Evolutionary conservation across 2,329 filamentous ascomycete genomes (phyloP).

Genomic region (Corinectria fuckeliana): DNA sequence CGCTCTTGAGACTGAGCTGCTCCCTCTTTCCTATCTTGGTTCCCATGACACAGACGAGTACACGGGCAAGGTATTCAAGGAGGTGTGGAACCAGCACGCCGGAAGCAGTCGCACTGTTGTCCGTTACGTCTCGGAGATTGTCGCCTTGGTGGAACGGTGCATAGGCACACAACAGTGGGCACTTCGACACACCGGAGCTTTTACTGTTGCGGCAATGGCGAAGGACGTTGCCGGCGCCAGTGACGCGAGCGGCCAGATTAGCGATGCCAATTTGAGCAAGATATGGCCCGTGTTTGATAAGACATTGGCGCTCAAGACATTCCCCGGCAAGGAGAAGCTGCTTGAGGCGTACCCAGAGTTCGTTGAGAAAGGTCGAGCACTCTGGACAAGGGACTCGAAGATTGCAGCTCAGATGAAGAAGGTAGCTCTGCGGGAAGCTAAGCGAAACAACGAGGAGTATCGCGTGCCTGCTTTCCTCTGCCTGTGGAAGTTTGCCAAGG

Average conservation of each 20-base stretch:
- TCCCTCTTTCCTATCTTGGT: conserved; percentile 88
- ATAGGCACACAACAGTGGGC: conserved; percentile 86
- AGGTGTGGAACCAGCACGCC: conserved; percentile 90
- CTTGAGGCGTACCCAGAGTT: conserved; percentile 82
- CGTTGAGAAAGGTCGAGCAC: conserved; percentile 65
- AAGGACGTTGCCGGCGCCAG: conserved; percentile 67
- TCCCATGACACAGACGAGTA: conserved; percentile 86
- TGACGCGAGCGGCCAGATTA: conserved; percentile 64
- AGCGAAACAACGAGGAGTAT: conserved; percentile 87
- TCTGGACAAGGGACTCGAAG: conserved; percentile 60
- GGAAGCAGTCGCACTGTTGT: conserved; percentile 82
- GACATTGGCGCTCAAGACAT: conserved; percentile 86
- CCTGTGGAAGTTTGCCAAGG: conserved; percentile 75
- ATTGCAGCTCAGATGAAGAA: conserved; percentile 75
- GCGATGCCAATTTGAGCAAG: conserved; percentile 62
- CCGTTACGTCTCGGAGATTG: conserved; percentile 85
- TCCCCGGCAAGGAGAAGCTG: conserved; percentile 88
- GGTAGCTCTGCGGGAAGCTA: conserved; percentile 85
- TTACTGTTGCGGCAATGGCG: conserved; percentile 78
- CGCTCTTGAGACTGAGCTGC: conserved; percentile 72
- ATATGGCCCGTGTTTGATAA: conserved; percentile 88
- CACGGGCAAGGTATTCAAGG: conserved; percentile 78
- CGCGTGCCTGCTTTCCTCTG: conserved; percentile 75
- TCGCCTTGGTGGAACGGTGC: conserved; percentile 68
- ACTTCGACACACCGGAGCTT: conserved; percentile 85